Evolutionary conservation across 2,329 filamentous ascomycete species (phyloP).

Genomic region (Thielaviopsis cerberus): DNA sequence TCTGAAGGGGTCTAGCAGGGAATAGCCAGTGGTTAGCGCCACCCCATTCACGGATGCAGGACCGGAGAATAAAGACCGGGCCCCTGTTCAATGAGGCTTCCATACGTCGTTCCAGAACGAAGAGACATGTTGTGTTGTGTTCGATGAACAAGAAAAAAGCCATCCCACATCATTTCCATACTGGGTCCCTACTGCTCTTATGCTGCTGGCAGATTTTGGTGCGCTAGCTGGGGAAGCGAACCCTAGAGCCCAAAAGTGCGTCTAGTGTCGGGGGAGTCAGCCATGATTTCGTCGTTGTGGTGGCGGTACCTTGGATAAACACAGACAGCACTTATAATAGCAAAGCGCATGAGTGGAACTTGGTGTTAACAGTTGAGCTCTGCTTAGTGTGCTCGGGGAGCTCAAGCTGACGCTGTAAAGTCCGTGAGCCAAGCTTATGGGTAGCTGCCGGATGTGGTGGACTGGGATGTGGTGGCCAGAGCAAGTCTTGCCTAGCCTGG

Average conservation of each 20-base stretch:
- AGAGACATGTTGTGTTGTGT: background rate
- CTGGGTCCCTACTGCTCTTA: background rate
- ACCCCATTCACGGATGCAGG: background rate
- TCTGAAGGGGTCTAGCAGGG: background rate
- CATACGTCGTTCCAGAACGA: background rate
- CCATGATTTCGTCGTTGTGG: background rate
- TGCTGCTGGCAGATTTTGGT: background rate
- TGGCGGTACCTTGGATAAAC: background rate
- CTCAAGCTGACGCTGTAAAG: background rate
- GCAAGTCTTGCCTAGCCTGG: background rate
- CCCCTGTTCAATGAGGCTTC: background rate
- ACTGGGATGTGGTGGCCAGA: background rate
- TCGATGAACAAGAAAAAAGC: background rate
- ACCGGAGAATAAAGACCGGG: background rate
- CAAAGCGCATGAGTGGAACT: background rate
- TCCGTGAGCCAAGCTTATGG: background rate
- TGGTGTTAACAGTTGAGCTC: background rate
- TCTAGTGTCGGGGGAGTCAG: background rate
- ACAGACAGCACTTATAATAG: background rate
- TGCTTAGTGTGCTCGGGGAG: background rate
- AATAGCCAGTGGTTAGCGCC: background rate
- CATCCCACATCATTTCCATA: background rate
- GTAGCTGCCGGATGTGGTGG: background rate
- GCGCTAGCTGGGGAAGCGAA: background rate
- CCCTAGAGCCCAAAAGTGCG: background rate